These are phyloP conservation scores for Metschnikowia shivogae DNA, from an alignment of 805 yeast species.

Conservation along the genomic window DNA sequence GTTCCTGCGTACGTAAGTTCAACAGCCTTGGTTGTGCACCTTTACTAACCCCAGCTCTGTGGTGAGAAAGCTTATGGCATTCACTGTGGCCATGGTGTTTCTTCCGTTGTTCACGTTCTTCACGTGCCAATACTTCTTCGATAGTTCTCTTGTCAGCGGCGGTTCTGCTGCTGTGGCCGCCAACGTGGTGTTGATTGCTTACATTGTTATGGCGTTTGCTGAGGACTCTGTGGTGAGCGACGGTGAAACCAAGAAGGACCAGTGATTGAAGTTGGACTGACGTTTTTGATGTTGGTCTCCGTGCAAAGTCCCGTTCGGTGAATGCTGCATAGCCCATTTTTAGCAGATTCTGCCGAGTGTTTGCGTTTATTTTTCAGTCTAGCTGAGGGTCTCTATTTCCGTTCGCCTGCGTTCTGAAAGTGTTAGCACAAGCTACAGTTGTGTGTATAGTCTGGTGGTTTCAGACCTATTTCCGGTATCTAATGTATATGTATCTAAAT, in stretches of 20 bases:
- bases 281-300: too few relatives aligned
- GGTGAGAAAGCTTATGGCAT: constrained; percentile 61
- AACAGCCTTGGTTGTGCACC: not conserved
- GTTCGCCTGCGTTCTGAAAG: too few relatives aligned
- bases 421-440: too few relatives aligned
- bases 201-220: constrained; percentile 67
- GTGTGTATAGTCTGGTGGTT: too few relatives aligned
- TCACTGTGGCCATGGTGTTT: constrained; percentile 72
- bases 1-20: constrained; percentile 19
- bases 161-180: constrained; percentile 79
- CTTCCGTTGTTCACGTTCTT: constrained; percentile 66
- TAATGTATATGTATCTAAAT: too few relatives aligned
- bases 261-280: not conserved
- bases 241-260: constrained; percentile 36
- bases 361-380: too few relatives aligned
- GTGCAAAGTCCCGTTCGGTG: too few relatives aligned
- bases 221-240: constrained; percentile 48
- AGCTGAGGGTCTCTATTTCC: too few relatives aligned
- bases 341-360: too few relatives aligned
- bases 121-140: constrained; percentile 42
- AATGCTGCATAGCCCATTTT: too few relatives aligned
- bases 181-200: constrained; percentile 68
- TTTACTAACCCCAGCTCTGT: constrained; percentile 44
- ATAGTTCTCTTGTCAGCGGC: constrained; percentile 65
- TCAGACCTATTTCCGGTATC: not conserved